Conservation (phyloP, 129 eudicot species). For the Ambrosia trifida region DNA sequence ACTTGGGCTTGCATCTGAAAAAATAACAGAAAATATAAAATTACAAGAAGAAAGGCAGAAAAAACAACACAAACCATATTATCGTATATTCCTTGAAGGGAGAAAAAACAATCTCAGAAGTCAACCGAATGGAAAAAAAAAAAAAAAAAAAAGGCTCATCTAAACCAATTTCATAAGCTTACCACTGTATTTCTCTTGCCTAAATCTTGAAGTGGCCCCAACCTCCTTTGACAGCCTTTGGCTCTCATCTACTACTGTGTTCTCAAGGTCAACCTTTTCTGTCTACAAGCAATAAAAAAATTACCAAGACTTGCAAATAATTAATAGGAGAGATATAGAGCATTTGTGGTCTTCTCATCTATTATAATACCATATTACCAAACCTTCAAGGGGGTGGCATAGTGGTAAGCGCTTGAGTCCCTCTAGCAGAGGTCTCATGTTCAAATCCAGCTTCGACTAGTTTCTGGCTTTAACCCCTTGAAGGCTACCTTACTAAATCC, state of each 20-base stretch:
- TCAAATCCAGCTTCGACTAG: no score
- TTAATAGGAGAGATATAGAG: neutral
- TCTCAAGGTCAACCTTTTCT: constrained; percentile 97
- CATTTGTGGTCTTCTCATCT: constrained; percentile 8
- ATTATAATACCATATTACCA: no score
- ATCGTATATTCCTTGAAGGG: constrained; percentile 12
- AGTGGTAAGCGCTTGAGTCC: no score
- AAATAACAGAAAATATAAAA: constrained; percentile 13
- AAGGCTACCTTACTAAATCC: no score
- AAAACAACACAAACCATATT: constrained; percentile 1
- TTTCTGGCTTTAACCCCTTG: no score
- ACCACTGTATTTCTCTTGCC: constrained; percentile 79
- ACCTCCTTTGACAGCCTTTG: constrained; percentile 70
- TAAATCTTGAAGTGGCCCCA: constrained; percentile 54
- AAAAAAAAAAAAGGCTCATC: neutral
- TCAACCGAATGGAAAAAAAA: neutral
- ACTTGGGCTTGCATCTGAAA: constrained; percentile 70
- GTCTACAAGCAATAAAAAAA: constrained; percentile 57
- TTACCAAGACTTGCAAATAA: constrained; percentile 22
- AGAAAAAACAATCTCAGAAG: neutral
- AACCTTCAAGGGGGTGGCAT: no score
- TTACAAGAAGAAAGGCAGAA: constrained; percentile 10
- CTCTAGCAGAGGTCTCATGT: no score
- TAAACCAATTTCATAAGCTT: constrained; percentile 30
- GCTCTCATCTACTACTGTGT: constrained; percentile 98